phyloP scores from a whole-genome alignment of 2,329 filamentous ascomycete species.

The Paecilomyces variotii region DNA sequence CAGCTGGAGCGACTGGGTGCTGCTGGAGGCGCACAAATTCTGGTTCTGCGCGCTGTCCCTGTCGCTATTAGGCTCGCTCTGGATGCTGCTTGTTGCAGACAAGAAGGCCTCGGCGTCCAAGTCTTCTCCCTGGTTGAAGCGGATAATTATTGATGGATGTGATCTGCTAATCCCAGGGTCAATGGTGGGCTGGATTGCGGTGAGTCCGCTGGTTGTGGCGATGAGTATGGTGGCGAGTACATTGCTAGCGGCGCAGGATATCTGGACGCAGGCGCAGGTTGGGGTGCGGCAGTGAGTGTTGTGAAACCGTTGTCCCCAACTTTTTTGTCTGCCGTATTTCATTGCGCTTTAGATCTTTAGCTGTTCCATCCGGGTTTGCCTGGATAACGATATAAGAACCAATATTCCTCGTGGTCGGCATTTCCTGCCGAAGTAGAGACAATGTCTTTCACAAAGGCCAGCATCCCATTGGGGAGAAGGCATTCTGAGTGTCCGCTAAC shows the following conservation, averaged over 20 bases:
- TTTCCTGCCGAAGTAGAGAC: background rate
- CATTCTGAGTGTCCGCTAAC: background rate
- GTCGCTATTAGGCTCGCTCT: slow-evolving; percentile 34
- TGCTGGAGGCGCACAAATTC: slow-evolving; percentile 57
- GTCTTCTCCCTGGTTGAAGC: slow-evolving; percentile 32
- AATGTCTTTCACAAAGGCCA: background rate
- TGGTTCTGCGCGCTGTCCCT: slow-evolving; percentile 59
- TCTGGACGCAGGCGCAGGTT: slow-evolving; percentile 43
- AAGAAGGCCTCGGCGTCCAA: slow-evolving; percentile 16
- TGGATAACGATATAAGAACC: background rate
- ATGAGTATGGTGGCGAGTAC: slow-evolving; percentile 55
- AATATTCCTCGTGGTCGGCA: background rate
- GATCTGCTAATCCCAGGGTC: slow-evolving; percentile 57
- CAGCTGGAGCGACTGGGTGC: slow-evolving; percentile 38
- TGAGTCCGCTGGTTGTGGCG: slow-evolving; percentile 47
- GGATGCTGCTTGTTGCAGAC: slow-evolving; percentile 19
- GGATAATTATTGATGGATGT: slow-evolving; percentile 49
- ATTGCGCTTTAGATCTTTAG: background rate
- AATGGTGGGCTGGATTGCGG: slow-evolving; percentile 53
- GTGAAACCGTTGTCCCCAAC: no score
- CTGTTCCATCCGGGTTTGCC: background rate
- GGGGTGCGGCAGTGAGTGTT: background rate
- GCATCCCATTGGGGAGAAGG: background rate
- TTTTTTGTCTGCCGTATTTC: no score
- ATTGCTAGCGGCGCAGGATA: slow-evolving; percentile 50